phyloP scores from a whole-genome alignment of 2,329 filamentous ascomycete species.

The Alternaria brassicicola region DNA sequence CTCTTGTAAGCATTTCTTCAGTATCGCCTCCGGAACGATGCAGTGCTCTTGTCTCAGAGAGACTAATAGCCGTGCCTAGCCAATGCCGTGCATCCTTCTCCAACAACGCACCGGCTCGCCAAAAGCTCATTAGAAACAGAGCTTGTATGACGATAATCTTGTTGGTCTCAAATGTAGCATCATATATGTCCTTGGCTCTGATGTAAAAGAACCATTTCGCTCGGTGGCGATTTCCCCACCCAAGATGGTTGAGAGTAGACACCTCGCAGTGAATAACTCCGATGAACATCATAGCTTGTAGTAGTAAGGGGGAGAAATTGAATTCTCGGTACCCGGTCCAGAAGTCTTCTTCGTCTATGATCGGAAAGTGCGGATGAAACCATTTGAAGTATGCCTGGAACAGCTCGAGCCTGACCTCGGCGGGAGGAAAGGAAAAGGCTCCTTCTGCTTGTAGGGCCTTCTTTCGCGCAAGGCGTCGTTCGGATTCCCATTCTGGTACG shows the following conservation, averaged over 20 bases:
- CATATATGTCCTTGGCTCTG: conserved; percentile 58
- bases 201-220: conserved; percentile 60
- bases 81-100: conserved; percentile 49
- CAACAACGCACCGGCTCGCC: conserved; percentile 56
- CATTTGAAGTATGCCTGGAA: conserved; percentile 61
- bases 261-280: conserved; percentile 61
- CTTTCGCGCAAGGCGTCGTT: conserved; percentile 44
- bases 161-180: conserved; percentile 60
- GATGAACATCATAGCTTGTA: conserved; percentile 62
- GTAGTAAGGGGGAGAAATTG: conserved; percentile 56
- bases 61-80: conserved; percentile 55
- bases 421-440: conserved; percentile 55
- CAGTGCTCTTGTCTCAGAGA: conserved; percentile 58
- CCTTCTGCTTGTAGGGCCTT: conserved; percentile 49
- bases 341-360: conserved; percentile 57
- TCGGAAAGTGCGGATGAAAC: conserved; percentile 64
- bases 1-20: conserved; percentile 39
- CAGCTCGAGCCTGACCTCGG: conserved; percentile 51
- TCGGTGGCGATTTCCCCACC: conserved; percentile 56
- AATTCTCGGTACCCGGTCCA: conserved; percentile 49
- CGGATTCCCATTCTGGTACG: conserved; percentile 46
- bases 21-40: conserved; percentile 45
- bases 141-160: conserved; percentile 59
- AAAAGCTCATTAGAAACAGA: conserved; percentile 63
- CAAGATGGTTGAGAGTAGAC: conserved; percentile 52